Evolutionary conservation across 225 moss, liverwort and hornwort genomes (phyloP).

Genomic region (Thuidium tamariscinum): DNA sequence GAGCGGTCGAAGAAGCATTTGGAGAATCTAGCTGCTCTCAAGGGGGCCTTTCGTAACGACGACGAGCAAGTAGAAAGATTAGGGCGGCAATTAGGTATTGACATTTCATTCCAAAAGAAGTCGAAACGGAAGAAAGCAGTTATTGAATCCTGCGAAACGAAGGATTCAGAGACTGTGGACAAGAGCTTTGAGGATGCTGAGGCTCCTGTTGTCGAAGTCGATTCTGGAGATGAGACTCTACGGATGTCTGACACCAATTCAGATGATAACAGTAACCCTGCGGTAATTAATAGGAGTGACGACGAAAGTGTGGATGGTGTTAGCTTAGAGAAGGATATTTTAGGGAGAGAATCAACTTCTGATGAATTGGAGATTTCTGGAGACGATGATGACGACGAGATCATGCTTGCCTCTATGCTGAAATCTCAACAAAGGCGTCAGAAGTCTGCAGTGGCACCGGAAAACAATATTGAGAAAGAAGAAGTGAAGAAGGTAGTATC

Average conservation of each 20-base stretch:
- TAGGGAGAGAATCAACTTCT: conserved; percentile 1
- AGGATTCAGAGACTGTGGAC: background rate
- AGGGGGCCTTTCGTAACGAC: conserved; percentile 67
- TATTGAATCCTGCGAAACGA: background rate
- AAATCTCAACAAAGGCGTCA: conserved; percentile 18
- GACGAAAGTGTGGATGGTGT: conserved; percentile 14
- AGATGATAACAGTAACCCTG: background rate
- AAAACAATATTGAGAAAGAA: background rate
- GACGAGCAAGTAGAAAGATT: conserved; percentile 54
- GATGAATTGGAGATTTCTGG: conserved; percentile 18
- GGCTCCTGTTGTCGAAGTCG: background rate
- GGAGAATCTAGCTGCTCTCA: conserved; percentile 64
- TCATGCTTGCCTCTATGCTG: conserved; percentile 45
- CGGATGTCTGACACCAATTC: background rate
- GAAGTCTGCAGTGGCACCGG: background rate
- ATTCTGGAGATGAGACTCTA: background rate
- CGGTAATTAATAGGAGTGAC: background rate
- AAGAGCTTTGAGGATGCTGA: background rate
- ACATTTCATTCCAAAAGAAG: conserved; percentile 22
- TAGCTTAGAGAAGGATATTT: background rate
- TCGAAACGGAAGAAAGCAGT: conserved; percentile 1
- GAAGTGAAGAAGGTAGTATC: background rate
- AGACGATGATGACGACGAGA: conserved; percentile 31
- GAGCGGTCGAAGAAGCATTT: conserved; percentile 92
- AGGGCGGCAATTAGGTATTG: conserved; percentile 30